Base-by-base conservation (phyloP, 257 asterid species). In the Anisodus tanguticus region DNA sequence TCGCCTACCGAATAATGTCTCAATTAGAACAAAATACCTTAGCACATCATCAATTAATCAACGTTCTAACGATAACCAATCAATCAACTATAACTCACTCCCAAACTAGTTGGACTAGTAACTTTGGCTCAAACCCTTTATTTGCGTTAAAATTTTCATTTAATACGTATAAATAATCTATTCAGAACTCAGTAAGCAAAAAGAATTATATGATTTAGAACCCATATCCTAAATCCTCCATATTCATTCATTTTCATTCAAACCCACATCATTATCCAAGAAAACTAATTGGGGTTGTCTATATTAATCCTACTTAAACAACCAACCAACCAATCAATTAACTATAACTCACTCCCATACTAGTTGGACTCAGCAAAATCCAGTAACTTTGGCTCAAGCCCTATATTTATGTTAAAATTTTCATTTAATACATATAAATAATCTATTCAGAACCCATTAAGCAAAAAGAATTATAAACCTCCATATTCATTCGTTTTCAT, bases 251-350 rank as follows among this genome's bases (percentile, higher is more conserved):
- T 47, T 5, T 45, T 39, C 10, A 16, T 10, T 31, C 57, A 47
- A 70, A 43, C 57, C 57, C 39, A 71, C 79, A 71, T n/a, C 79
- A 71, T 43, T 71, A 2, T 7, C 12, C 80, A n/a, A 45, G 58
- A 72, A 72, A 74, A 49, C 19, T 17, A 80, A 41, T 13, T 60
- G 55, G 74, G 58, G 22, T 64, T 64, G 62, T 19, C 9, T 22
- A 26, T 11, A 63, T 63, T 43, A 31, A 35, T n/a, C 55, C 55
- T 3, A 6, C 4, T 41, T 17, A 49, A 1, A 31, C 35, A 31
- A 31, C 35, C 35, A 31, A 31, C 35, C 35, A 31, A 47, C 8
- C 54, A 69, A 69, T 10, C 58, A 72, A 71, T 45, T 37, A 71
- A 45, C 59, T 47, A 17, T 7, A 72, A 47, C 43, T 47, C 19